phyloP scores from a whole-genome alignment of 2,329 filamentous ascomycete species.

The Zalaria obscura region DNA sequence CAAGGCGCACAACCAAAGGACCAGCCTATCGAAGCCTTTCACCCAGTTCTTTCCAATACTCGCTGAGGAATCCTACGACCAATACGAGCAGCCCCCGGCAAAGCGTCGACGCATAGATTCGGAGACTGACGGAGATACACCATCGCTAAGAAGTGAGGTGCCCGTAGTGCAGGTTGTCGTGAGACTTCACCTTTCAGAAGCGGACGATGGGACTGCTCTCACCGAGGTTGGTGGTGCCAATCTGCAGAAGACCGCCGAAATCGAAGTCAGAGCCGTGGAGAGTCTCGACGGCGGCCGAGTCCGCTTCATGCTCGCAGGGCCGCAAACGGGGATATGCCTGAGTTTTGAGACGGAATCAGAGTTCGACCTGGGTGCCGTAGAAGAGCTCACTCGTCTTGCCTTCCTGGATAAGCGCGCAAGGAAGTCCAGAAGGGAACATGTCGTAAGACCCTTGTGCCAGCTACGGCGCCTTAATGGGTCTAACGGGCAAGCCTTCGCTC shows the following conservation, averaged over 20 bases:
- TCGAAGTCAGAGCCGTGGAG: not conserved
- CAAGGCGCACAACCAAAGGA: no score
- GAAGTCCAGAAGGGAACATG: not conserved
- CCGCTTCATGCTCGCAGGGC: constrained; percentile 1
- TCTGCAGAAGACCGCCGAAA: not conserved
- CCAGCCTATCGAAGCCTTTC: no score
- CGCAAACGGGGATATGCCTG: not conserved
- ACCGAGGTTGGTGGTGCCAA: not conserved
- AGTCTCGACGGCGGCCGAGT: not conserved
- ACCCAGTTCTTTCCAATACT: no score
- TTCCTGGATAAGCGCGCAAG: constrained; percentile 3
- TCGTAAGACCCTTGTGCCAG: constrained; percentile 1
- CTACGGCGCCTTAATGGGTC: constrained; percentile 1
- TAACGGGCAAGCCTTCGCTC: not conserved
- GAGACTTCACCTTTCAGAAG: not conserved
- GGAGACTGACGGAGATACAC: not conserved
- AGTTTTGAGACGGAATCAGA: not conserved
- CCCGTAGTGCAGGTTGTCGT: not conserved
- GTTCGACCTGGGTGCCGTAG: not conserved
- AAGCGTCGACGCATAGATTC: not conserved
- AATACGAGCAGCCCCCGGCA: not conserved
- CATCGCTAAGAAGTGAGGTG: not conserved
- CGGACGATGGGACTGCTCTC: no score
- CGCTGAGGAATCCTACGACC: no score
- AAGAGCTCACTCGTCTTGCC: constrained; percentile 1